Percentiles rank a stretch among this genome's conserved stretches.
phyloP scores from a whole-genome alignment of 352 stramenopile species.

The Globisporangium cystogenes region DNA sequence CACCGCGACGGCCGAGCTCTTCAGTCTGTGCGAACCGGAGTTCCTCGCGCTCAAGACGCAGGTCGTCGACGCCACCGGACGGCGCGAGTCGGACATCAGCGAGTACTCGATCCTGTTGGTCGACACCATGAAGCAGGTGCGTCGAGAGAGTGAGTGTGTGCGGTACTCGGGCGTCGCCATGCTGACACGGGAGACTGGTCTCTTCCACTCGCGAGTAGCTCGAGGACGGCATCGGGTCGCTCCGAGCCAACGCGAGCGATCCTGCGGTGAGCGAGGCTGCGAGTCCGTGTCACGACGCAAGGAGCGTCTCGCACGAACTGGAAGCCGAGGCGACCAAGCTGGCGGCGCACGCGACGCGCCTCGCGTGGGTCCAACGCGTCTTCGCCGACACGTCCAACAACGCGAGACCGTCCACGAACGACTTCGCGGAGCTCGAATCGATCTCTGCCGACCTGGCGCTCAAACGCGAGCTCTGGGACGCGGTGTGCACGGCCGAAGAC shows the following conservation, averaged over 20 bases:
- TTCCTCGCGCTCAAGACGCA: conserved; percentile 34
- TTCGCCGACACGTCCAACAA: conserved; percentile 32
- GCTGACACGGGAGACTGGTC: conserved; percentile 1
- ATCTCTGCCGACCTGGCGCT: conserved; percentile 36
- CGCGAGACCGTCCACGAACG: conserved; percentile 19
- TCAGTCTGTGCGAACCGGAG: conserved; percentile 36
- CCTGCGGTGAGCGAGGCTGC: conserved; percentile 25
- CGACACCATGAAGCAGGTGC: conserved; percentile 15
- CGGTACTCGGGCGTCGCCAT: background rate
- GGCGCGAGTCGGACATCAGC: conserved; percentile 24
- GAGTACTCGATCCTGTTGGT: conserved; percentile 21
- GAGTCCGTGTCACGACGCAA: conserved; percentile 26
- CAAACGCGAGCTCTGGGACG: conserved; percentile 59
- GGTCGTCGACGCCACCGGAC: conserved; percentile 19
- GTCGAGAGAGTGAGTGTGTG: background rate
- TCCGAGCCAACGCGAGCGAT: conserved; percentile 27
- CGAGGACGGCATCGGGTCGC: conserved; percentile 9
- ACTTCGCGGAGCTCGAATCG: conserved; percentile 28
- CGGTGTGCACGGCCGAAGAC: conserved; percentile 39
- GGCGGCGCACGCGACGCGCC: conserved; percentile 15
- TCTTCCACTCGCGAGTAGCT: background rate
- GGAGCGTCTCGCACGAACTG: conserved; percentile 17
- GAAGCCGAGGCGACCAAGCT: conserved; percentile 24
- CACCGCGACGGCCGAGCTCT: conserved; percentile 18
- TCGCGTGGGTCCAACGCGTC: conserved; percentile 33